Conservation (phyloP, 805 yeast genomes). For the Yarrowia sp. region DNA sequence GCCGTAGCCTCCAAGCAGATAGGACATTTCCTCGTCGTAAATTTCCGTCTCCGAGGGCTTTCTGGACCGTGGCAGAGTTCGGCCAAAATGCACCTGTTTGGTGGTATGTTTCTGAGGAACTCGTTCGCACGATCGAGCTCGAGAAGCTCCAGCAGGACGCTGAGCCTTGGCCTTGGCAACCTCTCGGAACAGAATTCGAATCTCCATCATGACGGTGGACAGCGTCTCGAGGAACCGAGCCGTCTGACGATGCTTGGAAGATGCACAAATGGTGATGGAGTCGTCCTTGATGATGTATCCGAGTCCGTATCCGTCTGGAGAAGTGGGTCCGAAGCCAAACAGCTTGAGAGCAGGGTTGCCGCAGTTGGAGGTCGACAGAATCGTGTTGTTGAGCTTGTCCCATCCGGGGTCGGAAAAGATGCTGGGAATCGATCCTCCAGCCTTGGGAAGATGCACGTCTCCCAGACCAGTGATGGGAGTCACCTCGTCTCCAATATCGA, state of each 20-base stretch:
- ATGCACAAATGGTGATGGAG: slow-evolving; percentile 72
- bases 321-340: slow-evolving; percentile 90
- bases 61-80: slow-evolving; percentile 19
- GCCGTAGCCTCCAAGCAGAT: slow-evolving; percentile 77
- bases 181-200: slow-evolving; percentile 45
- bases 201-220: slow-evolving; percentile 57
- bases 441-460: slow-evolving; percentile 42
- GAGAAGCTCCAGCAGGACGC: slow-evolving; percentile 27
- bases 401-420: slow-evolving; percentile 84
- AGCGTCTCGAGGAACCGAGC: slow-evolving; percentile 68
- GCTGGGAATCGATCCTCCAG: slow-evolving; percentile 50
- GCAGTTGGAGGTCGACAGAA: slow-evolving; percentile 82
- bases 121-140: slow-evolving; percentile 30
- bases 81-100: slow-evolving; percentile 19
- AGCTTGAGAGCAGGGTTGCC: slow-evolving; percentile 84
- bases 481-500: slow-evolving; percentile 60
- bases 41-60: slow-evolving; percentile 21
- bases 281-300: slow-evolving; percentile 84
- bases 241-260: slow-evolving; percentile 88
- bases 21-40: slow-evolving; percentile 37
- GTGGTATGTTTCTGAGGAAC: slow-evolving; percentile 6
- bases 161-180: slow-evolving; percentile 27
- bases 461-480: slow-evolving; percentile 98
- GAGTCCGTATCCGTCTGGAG: slow-evolving; percentile 88
- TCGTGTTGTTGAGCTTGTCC: slow-evolving; percentile 76